Conservation (phyloP, 768 basidiomycete species). For the Rhizopogon salebrosus region DNA sequence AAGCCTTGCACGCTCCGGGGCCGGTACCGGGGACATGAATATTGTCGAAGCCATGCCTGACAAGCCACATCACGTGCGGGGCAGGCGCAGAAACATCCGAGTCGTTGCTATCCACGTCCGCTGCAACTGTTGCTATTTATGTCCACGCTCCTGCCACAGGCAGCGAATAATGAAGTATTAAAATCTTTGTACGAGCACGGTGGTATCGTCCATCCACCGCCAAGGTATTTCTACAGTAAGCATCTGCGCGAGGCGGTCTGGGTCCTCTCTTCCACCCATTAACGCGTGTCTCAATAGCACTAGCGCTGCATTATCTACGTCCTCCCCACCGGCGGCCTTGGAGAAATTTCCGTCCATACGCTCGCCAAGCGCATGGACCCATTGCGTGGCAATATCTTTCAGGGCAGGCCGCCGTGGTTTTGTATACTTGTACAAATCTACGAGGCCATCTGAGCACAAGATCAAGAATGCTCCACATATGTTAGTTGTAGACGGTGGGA, state of each 20-base stretch:
- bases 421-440: constrained; percentile 25
- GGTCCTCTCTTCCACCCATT: constrained; percentile 27
- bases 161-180: not conserved
- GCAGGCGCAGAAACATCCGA: no score
- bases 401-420: constrained; percentile 20
- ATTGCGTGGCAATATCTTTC: constrained; percentile 21
- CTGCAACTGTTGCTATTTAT: no score
- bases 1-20: no score
- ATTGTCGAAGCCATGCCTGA: no score
- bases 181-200: constrained; percentile 33
- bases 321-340: constrained; percentile 4
- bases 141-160: no score
- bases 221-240: constrained; percentile 43
- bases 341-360: not conserved
- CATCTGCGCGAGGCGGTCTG: constrained; percentile 36
- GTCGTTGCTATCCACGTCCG: no score
- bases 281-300: constrained; percentile 39
- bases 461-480: constrained; percentile 32
- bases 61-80: no score
- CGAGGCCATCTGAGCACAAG: constrained; percentile 48
- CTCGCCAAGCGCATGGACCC: constrained; percentile 30
- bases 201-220: constrained; percentile 59
- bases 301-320: constrained; percentile 28
- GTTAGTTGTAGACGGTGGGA: constrained; percentile 17
- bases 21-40: no score